Conservation (phyloP, 495 filamentous ascomycete genomes). For the Chaetomium tenue region DNA sequence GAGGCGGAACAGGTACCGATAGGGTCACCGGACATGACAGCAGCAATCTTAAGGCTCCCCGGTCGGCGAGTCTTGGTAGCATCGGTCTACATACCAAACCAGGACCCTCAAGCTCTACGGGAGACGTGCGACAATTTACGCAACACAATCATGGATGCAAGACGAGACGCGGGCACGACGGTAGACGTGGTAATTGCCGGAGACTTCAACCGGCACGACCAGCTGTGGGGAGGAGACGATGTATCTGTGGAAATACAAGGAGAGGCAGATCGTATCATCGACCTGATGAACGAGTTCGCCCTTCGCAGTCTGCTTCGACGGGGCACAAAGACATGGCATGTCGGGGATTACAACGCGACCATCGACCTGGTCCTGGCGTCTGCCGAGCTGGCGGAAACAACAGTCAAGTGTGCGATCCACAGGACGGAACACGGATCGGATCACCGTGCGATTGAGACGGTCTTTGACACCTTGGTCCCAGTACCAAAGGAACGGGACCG, state of each 20-base stretch:
- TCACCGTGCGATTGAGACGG: conserved; percentile 20
- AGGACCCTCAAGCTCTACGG: neutral
- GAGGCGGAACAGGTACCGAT: conserved; percentile 4
- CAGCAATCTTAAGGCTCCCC: conserved; percentile 9
- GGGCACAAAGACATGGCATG: conserved; percentile 17
- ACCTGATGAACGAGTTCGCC: conserved; percentile 10
- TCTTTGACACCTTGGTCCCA: neutral
- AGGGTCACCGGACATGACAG: conserved; percentile 1
- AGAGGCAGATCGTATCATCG: conserved; percentile 2
- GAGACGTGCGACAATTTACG: neutral
- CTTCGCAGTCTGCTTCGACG: conserved; percentile 12
- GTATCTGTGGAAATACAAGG: conserved; percentile 1
- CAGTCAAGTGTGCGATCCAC: conserved; percentile 16
- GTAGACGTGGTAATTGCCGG: conserved; percentile 15
- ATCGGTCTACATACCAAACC: conserved; percentile 17
- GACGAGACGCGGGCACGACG: conserved; percentile 8
- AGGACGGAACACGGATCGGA: conserved; percentile 18
- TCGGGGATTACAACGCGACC: conserved; percentile 4
- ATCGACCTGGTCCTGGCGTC: conserved; percentile 21
- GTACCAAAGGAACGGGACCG: neutral
- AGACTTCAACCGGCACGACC: conserved; percentile 21
- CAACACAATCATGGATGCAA: neutral
- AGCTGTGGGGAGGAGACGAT: conserved; percentile 9
- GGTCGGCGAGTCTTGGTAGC: conserved; percentile 9
- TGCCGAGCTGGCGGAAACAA: conserved; percentile 6